Evolutionary conservation across 306 rosid genomes (phyloP), one percentile per base, ranked within the genome.

Genomic region (Dalbergia cochinchinensis): DNA sequence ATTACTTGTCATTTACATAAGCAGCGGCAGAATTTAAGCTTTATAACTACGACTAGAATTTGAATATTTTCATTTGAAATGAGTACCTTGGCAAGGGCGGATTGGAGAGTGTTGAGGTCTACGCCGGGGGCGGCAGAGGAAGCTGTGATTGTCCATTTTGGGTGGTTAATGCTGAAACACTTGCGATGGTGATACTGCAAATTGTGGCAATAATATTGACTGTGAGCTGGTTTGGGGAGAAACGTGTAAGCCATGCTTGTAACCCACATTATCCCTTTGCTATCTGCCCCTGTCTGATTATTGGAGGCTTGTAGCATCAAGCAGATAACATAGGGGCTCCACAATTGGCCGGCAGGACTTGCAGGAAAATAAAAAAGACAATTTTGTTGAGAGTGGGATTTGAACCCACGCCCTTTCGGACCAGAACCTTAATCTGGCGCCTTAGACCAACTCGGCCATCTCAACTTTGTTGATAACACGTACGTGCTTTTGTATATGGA

Each of bases 71-170:
- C 59, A 53, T 5, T 48, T 14, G 5, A 11, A 34, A 75, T 77
- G 9, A 7, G 68, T 1, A 93, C 97, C 99, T 91, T 88, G 69
- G 85, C 78, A 83, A 95, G 84, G 86, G 99, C 94, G 73, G 92
- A 90, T 78, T 90, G 74, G 44, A 95, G 97, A 61, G 86, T 83
- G 11, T 86, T 88, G 85, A 95, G 92, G 69, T 91, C 96, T 8
- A 91, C 90, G 6, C 92, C 90, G 18, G 98, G 90, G 60, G 92
- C 92, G 44, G 95, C 90, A 47, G 97, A 85, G 83, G 94, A 91
- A 76, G 96, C 91, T 62, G 83, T 84, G 57, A 54, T 66, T 60
- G 85, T 82, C 75, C 71, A 85, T 76, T 71, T 83, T 11, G 73
- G 81, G 65, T 39, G 87, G 82, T 71, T 76, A 83, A 73, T 19